phyloP scores from a whole-genome alignment of 1,284 basidiomycete genomes.

The Kalmanozyma brasiliensis region DNA sequence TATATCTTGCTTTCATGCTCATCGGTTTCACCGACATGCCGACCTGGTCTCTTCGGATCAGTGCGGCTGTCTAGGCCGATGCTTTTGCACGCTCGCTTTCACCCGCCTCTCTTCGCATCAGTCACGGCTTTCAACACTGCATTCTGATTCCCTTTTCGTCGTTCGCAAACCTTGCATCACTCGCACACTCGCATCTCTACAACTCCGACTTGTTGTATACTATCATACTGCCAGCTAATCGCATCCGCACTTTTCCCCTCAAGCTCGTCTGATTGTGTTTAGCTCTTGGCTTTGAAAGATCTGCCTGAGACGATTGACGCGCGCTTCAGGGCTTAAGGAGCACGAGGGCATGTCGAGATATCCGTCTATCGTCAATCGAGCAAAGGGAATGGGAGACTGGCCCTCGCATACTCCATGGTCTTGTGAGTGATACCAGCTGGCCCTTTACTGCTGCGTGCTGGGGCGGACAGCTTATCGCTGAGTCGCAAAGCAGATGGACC shows the following conservation, averaged over 20 bases:
- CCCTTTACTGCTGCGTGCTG: too few species aligned
- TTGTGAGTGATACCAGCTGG: too few species aligned
- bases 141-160: slow-evolving; percentile 31
- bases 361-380: too few species aligned
- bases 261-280: not conserved
- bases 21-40: not conserved
- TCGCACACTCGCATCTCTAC: slow-evolving; percentile 45
- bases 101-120: slow-evolving; percentile 27
- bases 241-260: slow-evolving; percentile 1
- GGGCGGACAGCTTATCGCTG: too few species aligned
- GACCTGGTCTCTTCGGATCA: not conserved
- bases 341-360: too few species aligned
- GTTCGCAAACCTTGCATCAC: slow-evolving; percentile 32
- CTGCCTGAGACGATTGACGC: too few species aligned
- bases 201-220: slow-evolving; percentile 53
- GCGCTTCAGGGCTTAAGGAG: too few species aligned
- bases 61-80: slow-evolving; percentile 7
- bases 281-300: not conserved
- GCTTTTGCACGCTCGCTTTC: slow-evolving; percentile 2
- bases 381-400: too few species aligned
- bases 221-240: slow-evolving; percentile 36
- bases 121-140: slow-evolving; percentile 46
- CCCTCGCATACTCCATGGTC: too few species aligned
- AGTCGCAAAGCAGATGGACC: too few species aligned
- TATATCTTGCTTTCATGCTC: too few species aligned